Evolutionary conservation across 495 filamentous ascomycete species (phyloP).

Genomic region (Tuber aestivum): DNA sequence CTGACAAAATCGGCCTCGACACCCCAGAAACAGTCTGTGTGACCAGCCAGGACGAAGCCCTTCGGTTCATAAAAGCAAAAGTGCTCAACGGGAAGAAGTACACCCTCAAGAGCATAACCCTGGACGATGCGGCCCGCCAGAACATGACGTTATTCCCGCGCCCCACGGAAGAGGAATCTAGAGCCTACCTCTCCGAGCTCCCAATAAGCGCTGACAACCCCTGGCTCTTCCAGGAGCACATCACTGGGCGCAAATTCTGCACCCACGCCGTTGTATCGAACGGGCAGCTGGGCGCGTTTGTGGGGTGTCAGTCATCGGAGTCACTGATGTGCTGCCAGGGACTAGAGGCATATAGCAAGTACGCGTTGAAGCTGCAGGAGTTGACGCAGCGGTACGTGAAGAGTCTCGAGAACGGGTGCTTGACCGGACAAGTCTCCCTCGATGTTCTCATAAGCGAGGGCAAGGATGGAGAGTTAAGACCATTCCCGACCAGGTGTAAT

Average conservation of each 20-base stretch:
- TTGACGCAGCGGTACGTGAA: slow-evolving; percentile 57
- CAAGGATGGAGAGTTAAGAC: slow-evolving; percentile 32
- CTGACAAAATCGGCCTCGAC: slow-evolving; percentile 50
- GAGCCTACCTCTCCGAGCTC: slow-evolving; percentile 51
- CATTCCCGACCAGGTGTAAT: slow-evolving; percentile 61
- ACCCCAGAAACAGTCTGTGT: slow-evolving; percentile 57
- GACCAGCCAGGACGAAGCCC: slow-evolving; percentile 50
- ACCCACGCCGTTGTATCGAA: slow-evolving; percentile 61
- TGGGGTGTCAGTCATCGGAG: slow-evolving; percentile 55
- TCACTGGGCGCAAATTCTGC: slow-evolving; percentile 59
- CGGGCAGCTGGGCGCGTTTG: slow-evolving; percentile 58
- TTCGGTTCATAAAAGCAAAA: slow-evolving; percentile 48
- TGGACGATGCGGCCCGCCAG: slow-evolving; percentile 47
- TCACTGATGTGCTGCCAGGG: slow-evolving; percentile 59
- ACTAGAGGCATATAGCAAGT: slow-evolving; percentile 50
- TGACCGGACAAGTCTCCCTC: slow-evolving; percentile 67
- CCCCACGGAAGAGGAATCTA: slow-evolving; percentile 51
- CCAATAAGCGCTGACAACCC: slow-evolving; percentile 53
- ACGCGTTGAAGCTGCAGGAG: slow-evolving; percentile 55
- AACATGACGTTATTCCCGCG: slow-evolving; percentile 47
- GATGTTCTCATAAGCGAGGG: slow-evolving; percentile 54
- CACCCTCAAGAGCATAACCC: slow-evolving; percentile 56
- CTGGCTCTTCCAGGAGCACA: slow-evolving; percentile 65
- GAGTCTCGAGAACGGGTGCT: slow-evolving; percentile 45
- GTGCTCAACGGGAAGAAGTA: slow-evolving; percentile 45